Base-by-base conservation (phyloP, 352 stramenopile species). In the Elongisporangium anandrum region DNA sequence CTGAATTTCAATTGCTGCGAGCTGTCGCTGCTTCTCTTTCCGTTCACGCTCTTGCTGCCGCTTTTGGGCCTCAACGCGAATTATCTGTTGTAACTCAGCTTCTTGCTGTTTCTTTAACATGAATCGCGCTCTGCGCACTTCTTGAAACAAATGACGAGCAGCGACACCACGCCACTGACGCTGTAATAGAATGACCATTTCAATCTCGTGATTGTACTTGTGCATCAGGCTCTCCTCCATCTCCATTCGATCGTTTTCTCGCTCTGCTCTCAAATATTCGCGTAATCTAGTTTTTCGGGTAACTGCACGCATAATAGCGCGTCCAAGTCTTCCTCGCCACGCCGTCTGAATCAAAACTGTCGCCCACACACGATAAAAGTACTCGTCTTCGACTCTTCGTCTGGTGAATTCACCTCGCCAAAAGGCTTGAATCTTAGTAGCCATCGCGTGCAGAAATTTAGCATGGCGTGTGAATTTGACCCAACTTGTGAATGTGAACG, bases 161-260 rank as follows among this genome's bases (percentile, higher is more conserved):
- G 79, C 85, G 19, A 90, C 75, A 0, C 85, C 85, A 49, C 85
- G 70, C 82, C 80, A 94, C 29, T 80, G 77, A 16, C 82, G 80
- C 54, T 94, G 85, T 2, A 94, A 56, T 2, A 81, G 61, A 1
- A 94, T 52, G 4, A 92, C 72, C 67, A 86, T 77, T 13, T 59
- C 65, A 4, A 94, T 50, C 16, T 87, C 71, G 23, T 60, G 71
- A n/a, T 87, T 68, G 48, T 82, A 83, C 53, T 73, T 64, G 9
- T 64, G 66, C 60, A 60, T 85, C 1, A 47, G 54, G 0, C 50
- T 39, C 38, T 91, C 79, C 34, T 92, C 80, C 4, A 29, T 55
- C 12, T 72, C 70, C 64, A 92, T 78, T 1, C 60, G 66, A 23
- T 94, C 79, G n/a, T 68, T 63, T 41, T 91, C 82, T 24, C 71